Base-by-base conservation (phyloP, 805 yeast species). In the Lachancea lanzarotensis region DNA sequence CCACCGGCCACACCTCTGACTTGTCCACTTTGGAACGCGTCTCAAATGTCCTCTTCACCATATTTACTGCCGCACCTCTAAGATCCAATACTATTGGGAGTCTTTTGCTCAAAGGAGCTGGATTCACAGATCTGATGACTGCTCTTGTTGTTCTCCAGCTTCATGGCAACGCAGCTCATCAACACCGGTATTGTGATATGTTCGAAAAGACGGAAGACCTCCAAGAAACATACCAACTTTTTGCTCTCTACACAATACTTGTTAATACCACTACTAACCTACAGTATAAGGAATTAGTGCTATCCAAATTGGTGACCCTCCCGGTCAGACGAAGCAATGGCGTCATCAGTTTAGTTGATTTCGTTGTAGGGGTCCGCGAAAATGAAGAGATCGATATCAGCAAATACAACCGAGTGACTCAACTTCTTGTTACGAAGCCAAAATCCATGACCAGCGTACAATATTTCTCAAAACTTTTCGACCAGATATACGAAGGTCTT, bases 351-450 rank as follows among this genome's bases (percentile, higher is more conserved):
- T 63, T 91, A 40, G 71, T 89, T 25, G 97, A 91, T 61, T 79
- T 85, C 50, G 71, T 85, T 0, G 68, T 84, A 12, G 95, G 95
- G 0, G 68, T 85, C 20, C 69, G 96, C 45, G 95, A 87, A 35
- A 71, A 73, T 43, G 91, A 83, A 45, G 52, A 57, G 30, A 51
- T 88, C 12, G 81, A 80, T 50, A 63, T 80, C n/a, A 79, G 77
- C 27, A 83, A 79, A 51, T 70, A 86, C 39, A 79, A 78, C 22
- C 76, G 81, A 46, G 84, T 86, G 1, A 77, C 84, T n/a, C 74
- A 73, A 35, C 71, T 87, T 2, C 60, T 91, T 13, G 59, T 83
- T 25, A 64, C 81, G 15, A 81, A 80, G 48, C 96, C 97, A 0
- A 66, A 63, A 38, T 54, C 57, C 0, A 55, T 82, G 8, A 45